These are phyloP conservation scores for Saksenaea vasiformis DNA, from an alignment of 371 early-diverging fungal genomes.

Conservation along the genomic window DNA sequence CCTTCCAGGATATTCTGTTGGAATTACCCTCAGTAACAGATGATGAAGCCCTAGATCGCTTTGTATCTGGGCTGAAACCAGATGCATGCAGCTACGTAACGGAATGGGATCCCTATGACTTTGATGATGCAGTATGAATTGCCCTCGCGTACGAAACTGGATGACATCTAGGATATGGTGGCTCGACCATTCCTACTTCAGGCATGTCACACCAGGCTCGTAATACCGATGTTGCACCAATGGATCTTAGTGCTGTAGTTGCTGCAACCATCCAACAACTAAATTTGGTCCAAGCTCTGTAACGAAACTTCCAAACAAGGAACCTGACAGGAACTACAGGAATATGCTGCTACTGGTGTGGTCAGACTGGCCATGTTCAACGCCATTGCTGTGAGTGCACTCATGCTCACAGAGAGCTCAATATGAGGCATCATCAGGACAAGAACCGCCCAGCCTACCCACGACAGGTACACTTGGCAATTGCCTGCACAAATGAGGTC, in stretches of 20 bases:
- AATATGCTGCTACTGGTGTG: not conserved
- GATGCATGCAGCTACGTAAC: not conserved
- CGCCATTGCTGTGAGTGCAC: not conserved
- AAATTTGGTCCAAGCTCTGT: not conserved
- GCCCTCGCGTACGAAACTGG: not conserved
- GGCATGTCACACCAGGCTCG: not conserved
- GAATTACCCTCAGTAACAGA: not conserved
- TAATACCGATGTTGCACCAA: not conserved
- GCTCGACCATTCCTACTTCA: no score
- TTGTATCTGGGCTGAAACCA: not conserved
- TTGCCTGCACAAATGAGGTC: fast-evolving
- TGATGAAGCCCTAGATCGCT: no score
- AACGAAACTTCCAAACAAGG: not conserved
- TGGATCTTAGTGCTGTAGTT: not conserved
- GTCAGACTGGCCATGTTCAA: not conserved
- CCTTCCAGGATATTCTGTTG: not conserved
- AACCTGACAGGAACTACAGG: not conserved
- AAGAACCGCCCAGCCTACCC: not conserved
- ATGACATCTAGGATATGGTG: not conserved
- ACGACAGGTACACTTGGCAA: not conserved
- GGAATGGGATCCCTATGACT: not conserved
- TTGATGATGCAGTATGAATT: not conserved
- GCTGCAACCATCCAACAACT: not conserved
- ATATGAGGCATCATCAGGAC: not conserved
- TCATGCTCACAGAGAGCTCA: not conserved